Evolutionary conservation across 192 early-diverging fungal species (phyloP).

Genomic region (Irineochytrium annulatum): DNA sequence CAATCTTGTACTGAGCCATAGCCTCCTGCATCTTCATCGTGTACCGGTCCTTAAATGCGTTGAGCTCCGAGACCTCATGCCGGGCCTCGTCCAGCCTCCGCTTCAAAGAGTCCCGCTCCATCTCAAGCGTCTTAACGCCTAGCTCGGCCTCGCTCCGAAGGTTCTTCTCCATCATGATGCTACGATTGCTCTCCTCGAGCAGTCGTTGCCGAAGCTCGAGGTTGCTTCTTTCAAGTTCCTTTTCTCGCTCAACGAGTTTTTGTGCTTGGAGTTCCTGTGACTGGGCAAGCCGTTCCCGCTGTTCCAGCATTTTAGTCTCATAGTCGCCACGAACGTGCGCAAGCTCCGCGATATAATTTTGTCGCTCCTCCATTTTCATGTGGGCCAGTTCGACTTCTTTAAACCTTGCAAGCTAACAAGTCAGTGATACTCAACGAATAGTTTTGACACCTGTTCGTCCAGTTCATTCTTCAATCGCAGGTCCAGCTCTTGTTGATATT

Average conservation of each 20-base stretch:
- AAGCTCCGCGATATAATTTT: constrained; percentile 26
- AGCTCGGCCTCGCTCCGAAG: constrained; percentile 41
- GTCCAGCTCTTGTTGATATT: constrained; percentile 42
- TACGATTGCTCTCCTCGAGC: constrained; percentile 32
- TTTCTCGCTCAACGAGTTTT: constrained; percentile 31
- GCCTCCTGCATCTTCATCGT: constrained; percentile 38
- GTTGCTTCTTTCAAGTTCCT: constrained; percentile 37
- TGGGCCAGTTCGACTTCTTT: constrained; percentile 43
- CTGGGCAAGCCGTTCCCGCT: constrained; percentile 8
- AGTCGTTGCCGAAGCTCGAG: constrained; percentile 34
- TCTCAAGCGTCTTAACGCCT: constrained; percentile 16
- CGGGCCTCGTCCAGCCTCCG: constrained; percentile 27
- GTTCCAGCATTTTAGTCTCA: constrained; percentile 25
- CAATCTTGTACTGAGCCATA: constrained; percentile 47
- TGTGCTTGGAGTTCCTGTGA: constrained; percentile 18
- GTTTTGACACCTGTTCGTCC: constrained; percentile 25
- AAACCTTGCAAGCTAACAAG: constrained; percentile 26
- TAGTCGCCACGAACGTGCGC: constrained; percentile 11
- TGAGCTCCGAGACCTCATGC: constrained; percentile 22
- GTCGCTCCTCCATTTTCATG: constrained; percentile 42
- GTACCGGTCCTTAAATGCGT: constrained; percentile 39
- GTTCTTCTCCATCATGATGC: constrained; percentile 27
- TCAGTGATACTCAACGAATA: background rate
- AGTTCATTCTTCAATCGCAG: constrained; percentile 19
- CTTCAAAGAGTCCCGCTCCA: constrained; percentile 33